A percentile compares a stretch with the other conserved stretches of the same genome.
phyloP scores from a whole-genome alignment of 2,329 filamentous ascomycete species.

The Huntiella bhutanensis region DNA sequence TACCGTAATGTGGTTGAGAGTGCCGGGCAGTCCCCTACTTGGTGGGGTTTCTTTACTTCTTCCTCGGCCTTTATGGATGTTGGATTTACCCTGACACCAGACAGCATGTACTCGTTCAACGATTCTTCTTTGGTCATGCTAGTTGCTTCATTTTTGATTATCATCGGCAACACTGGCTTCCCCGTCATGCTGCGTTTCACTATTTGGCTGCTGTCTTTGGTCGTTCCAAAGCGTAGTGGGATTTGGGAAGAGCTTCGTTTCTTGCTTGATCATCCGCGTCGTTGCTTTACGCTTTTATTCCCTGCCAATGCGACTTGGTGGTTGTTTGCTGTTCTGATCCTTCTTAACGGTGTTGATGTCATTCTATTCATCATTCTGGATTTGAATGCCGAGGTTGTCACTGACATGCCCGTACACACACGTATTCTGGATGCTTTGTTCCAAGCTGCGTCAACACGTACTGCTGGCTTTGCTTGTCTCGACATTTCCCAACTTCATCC shows the following conservation, averaged over 20 bases:
- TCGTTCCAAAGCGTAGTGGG: conserved; percentile 44
- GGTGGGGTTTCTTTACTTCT: conserved; percentile 87
- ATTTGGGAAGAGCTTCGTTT: conserved; percentile 84
- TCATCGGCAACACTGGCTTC: conserved; percentile 90
- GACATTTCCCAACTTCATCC: conserved; percentile 65
- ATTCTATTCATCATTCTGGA: conserved; percentile 88
- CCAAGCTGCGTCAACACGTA: conserved; percentile 74
- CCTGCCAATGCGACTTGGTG: conserved; percentile 86
- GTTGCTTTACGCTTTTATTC: conserved; percentile 90
- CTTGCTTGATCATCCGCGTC: conserved; percentile 78
- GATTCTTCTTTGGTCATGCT: conserved; percentile 57
- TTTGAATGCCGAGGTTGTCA: conserved; percentile 53
- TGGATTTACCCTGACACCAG: conserved; percentile 79
- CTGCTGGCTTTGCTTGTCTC: conserved; percentile 73
- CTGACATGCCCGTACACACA: conserved; percentile 47
- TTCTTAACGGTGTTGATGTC: conserved; percentile 68
- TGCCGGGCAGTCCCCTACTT: conserved; percentile 39
- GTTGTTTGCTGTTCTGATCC: conserved; percentile 70
- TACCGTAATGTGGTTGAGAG: conserved; percentile 25
- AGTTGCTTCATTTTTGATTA: conserved; percentile 66
- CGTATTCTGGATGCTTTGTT: conserved; percentile 76
- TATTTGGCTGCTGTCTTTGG: conserved; percentile 62
- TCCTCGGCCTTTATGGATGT: conserved; percentile 85
- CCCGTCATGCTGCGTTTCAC: conserved; percentile 85
- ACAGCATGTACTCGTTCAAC: conserved; percentile 86